Evolutionary conservation across 1,139 yeast species (phyloP).

Genomic region (Nakaseomyces sp.): DNA sequence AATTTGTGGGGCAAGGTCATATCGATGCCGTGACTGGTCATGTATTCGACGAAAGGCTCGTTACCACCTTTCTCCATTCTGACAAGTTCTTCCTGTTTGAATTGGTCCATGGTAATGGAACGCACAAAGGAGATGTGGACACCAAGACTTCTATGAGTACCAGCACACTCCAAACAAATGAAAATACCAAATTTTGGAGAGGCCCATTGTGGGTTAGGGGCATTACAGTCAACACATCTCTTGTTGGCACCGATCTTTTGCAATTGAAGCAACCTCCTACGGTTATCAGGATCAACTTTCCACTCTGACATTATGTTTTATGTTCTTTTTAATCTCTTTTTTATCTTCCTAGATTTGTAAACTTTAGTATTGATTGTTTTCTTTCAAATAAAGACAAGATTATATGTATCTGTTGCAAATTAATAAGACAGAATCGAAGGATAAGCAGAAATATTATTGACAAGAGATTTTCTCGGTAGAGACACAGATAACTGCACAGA

Average conservation of each 20-base stretch:
- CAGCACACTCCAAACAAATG: constrained; percentile 96
- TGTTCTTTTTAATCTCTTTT: background rate
- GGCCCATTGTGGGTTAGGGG: constrained; percentile 99
- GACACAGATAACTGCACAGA: too few relatives aligned
- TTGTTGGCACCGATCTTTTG: constrained; percentile 80
- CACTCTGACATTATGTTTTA: constrained; percentile 37
- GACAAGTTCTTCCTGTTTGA: constrained; percentile 80
- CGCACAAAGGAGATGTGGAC: constrained; percentile 95
- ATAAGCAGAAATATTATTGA: too few relatives aligned
- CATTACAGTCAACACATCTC: constrained; percentile 87
- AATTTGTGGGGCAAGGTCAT: constrained; percentile 51
- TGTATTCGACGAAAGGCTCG: constrained; percentile 60
- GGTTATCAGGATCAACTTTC: constrained; percentile 87
- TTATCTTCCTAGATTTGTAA: too few relatives aligned
- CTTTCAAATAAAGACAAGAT: too few relatives aligned
- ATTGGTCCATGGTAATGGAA: constrained; percentile 95
- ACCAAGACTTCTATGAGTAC: constrained; percentile 90
- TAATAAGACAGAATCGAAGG: too few relatives aligned
- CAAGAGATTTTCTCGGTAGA: too few relatives aligned
- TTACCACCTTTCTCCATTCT: constrained; percentile 96
- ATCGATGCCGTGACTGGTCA: constrained; percentile 67
- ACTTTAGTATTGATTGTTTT: too few relatives aligned
- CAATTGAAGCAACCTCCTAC: constrained; percentile 68
- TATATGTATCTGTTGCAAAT: too few relatives aligned
- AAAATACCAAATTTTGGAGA: constrained; percentile 95